Evolutionary conservation across 2,329 filamentous ascomycete genomes (phyloP), one percentile per base, ranked within the genome.

Genomic region (Curvularia spicifera): DNA sequence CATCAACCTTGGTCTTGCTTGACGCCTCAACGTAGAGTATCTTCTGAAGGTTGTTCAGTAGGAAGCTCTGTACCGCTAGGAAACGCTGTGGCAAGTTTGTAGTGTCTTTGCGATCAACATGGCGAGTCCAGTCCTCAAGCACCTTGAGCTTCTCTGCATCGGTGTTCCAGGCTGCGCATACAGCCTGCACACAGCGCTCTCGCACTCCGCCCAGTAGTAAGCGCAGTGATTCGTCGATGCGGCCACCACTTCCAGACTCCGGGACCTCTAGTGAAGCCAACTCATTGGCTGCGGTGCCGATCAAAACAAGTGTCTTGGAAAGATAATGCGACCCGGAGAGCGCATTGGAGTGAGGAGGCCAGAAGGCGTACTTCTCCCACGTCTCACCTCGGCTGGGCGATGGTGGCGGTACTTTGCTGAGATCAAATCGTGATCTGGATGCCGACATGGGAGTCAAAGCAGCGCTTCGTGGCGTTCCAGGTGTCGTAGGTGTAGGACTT

Each of bases 321-420:
- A 99, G 83, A 71, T 96, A 97, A 74, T 96, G 87, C 1, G 94
- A 91, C n/a, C 91, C 94, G 57, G 93, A 96, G 24, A 98, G 81
- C 0, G 93, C 93, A 72, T 97, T 98, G 1, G 93, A 91, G 79
- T 91, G 89, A 0, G 94, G 95, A 4, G 94, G 93, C 93, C 94
- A 98, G 77, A 98, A 99, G 0, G 93, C 94, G 76, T 79, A 95
- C 87, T 79, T 94, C 90, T 98, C 95, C 92, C 93, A 98, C 0
- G 89, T 81, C 68, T 97, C 92, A 5, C 93, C 94, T 44, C 85
- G 86, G 66, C 84, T 75, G 4, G 78, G 91, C 0, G 92, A 91
- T 0, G 90, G 91, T 1, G 89, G 88, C 1, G 92, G 93, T 2
- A 91, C 81, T 61, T 91, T 93, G 71, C 85, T 89, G 0, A 87